Percentiles rank a stretch among this genome's conserved stretches.
phyloP scores from a whole-genome alignment of 768 basidiomycete genomes.

The Lentinus tigrinus region DNA sequence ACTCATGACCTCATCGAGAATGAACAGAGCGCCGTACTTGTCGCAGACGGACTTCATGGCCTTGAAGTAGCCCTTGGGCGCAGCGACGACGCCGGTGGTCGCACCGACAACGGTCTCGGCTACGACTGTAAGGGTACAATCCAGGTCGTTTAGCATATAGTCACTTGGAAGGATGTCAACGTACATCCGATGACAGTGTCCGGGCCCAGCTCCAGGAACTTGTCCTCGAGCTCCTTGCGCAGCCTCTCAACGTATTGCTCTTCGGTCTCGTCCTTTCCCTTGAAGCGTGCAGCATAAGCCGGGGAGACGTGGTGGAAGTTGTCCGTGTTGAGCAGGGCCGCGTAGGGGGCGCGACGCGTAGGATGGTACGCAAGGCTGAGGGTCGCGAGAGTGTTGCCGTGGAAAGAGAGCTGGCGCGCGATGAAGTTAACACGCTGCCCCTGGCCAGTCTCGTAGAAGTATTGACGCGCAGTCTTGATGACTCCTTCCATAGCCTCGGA shows the following conservation, averaged over 20 bases:
- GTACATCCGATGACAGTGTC: constrained; percentile 80
- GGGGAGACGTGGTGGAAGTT: constrained; percentile 87
- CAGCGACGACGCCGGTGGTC: constrained; percentile 70
- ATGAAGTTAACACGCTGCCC: constrained; percentile 75
- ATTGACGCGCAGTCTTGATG: constrained; percentile 80
- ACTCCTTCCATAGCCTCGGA: constrained; percentile 88
- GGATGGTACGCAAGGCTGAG: constrained; percentile 70
- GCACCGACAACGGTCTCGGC: constrained; percentile 90
- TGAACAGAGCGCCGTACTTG: constrained; percentile 70
- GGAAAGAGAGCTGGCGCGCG: constrained; percentile 74
- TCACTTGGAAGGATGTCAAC: constrained; percentile 26
- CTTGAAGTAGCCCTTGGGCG: constrained; percentile 83
- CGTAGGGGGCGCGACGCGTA: constrained; percentile 65
- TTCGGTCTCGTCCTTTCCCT: constrained; percentile 65
- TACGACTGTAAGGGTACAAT: constrained; percentile 51
- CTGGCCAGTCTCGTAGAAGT: constrained; percentile 69
- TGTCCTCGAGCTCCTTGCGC: constrained; percentile 78
- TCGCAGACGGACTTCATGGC: constrained; percentile 83
- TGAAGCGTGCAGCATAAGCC: constrained; percentile 82
- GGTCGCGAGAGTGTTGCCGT: constrained; percentile 79
- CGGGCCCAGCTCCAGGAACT: constrained; percentile 79
- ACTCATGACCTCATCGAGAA: constrained; percentile 91
- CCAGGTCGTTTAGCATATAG: neutral
- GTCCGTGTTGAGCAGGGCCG: constrained; percentile 56
- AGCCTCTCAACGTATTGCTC: constrained; percentile 79